These are phyloP conservation scores for Saccharomyces hybrid DNA, from an alignment of 1,139 yeast genomes.

Conservation along the genomic window DNA sequence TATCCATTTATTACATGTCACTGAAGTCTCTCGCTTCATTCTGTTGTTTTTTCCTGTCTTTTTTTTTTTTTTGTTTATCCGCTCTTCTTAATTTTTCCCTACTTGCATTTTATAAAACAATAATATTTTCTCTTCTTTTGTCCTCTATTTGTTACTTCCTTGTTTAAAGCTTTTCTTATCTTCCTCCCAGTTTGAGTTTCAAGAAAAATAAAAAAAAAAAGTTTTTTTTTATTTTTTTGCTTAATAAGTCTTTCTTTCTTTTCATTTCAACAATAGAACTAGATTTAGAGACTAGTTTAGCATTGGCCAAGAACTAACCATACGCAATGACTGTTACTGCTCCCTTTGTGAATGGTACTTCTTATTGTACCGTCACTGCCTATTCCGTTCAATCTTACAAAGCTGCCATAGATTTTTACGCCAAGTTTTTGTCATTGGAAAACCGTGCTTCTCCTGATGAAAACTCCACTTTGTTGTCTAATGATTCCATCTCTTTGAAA, in stretches of 20 bases:
- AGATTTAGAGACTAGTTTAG: background rate
- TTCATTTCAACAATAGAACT: background rate
- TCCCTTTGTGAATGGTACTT: constrained; percentile 32
- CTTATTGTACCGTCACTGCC: constrained; percentile 26
- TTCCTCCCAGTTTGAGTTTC: background rate
- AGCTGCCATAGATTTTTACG: constrained; percentile 26
- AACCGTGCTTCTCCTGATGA: constrained; percentile 4
- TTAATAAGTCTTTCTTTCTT: background rate
- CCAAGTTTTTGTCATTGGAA: constrained; percentile 12
- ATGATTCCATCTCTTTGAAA: constrained; percentile 18
- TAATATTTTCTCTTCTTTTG: background rate
- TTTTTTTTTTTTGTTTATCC: background rate
- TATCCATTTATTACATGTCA: background rate
- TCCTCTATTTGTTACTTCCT: background rate
- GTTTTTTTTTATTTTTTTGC: background rate
- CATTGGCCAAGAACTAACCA: background rate
- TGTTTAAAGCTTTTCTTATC: background rate
- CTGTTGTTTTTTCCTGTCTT: background rate
- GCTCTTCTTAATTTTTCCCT: background rate
- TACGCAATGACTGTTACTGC: constrained; percentile 21
- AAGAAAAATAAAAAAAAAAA: background rate
- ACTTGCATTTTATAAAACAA: background rate
- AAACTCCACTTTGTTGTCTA: constrained; percentile 13
- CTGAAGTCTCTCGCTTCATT: background rate
- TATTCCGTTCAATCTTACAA: constrained; percentile 23